Conservation (phyloP, 1,139 yeast genomes). For the Candida dubliniensis region DNA sequence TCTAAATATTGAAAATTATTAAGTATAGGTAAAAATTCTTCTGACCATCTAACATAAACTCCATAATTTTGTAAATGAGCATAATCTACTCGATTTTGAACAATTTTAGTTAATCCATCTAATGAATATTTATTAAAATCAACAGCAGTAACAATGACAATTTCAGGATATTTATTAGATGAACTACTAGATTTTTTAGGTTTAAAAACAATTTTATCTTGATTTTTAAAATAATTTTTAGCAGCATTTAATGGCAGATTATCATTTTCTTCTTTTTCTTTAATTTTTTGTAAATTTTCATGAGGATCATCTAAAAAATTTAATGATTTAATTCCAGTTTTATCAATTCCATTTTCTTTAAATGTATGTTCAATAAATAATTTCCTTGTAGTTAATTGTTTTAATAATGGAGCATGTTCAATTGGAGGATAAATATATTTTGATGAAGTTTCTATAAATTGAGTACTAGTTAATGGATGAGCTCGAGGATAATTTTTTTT, state of each 20-base stretch:
- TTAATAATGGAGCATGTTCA: constrained; percentile 61
- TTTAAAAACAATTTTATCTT: constrained; percentile 60
- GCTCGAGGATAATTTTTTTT: constrained; percentile 27
- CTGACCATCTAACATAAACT: constrained; percentile 75
- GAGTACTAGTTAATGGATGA: constrained; percentile 36
- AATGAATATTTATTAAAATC: constrained; percentile 70
- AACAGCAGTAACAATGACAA: constrained; percentile 76
- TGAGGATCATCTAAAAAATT: constrained; percentile 51
- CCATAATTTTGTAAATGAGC: constrained; percentile 77
- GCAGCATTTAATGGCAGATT: constrained; percentile 43
- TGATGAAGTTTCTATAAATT: constrained; percentile 44
- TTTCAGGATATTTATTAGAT: constrained; percentile 50
- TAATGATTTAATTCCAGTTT: constrained; percentile 30
- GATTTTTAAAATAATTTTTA: constrained; percentile 60
- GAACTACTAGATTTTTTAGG: constrained; percentile 26
- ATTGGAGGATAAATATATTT: constrained; percentile 64
- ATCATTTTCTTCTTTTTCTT: constrained; percentile 42
- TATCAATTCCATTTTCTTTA: constrained; percentile 41
- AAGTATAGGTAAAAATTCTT: constrained; percentile 69
- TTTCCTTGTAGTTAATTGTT: constrained; percentile 52
- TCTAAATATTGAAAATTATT: constrained; percentile 42
- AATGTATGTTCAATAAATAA: constrained; percentile 47
- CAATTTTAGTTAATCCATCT: constrained; percentile 60
- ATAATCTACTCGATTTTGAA: constrained; percentile 80
- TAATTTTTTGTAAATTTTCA: constrained; percentile 31